A percentile compares a stretch with the other conserved stretches of the same genome.
phyloP scores from a whole-genome alignment of 495 filamentous ascomycete genomes.

The Coniosporium apollinis region DNA sequence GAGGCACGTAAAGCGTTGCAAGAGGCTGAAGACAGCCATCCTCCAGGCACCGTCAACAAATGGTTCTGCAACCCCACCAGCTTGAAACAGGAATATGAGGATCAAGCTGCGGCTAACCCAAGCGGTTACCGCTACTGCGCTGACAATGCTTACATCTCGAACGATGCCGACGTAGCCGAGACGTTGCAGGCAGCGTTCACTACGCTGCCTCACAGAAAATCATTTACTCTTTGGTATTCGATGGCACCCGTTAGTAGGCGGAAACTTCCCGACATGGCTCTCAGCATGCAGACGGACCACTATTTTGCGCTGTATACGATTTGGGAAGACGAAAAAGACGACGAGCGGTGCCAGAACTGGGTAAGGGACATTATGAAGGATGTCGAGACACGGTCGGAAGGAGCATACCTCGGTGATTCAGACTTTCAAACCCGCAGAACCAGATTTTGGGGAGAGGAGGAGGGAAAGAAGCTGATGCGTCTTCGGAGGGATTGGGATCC shows the following conservation, averaged over 20 bases:
- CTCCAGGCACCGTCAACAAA: slow-evolving; percentile 18
- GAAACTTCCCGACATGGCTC: slow-evolving; percentile 29
- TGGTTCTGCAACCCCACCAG: slow-evolving; percentile 24
- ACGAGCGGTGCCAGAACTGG: slow-evolving; percentile 26
- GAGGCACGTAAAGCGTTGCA: slow-evolving; percentile 22
- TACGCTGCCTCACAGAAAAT: slow-evolving; percentile 24
- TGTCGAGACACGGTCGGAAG: slow-evolving; percentile 23
- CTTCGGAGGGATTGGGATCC: slow-evolving; percentile 32
- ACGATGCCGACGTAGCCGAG: slow-evolving; percentile 25
- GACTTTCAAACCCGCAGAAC: slow-evolving; percentile 31
- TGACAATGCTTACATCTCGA: slow-evolving; percentile 34
- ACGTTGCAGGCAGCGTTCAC: slow-evolving; percentile 30
- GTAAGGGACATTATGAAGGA: slow-evolving; percentile 23
- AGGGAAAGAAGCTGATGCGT: slow-evolving; percentile 19
- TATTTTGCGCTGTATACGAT: slow-evolving; percentile 36
- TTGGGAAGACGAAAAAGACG: slow-evolving; percentile 31
- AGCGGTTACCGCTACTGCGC: slow-evolving; percentile 27
- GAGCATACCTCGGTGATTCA: slow-evolving; percentile 36
- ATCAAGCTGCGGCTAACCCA: slow-evolving; percentile 27
- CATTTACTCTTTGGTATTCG: slow-evolving; percentile 30
- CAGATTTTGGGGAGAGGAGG: slow-evolving; percentile 28
- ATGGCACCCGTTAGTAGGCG: slow-evolving; percentile 31
- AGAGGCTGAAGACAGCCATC: slow-evolving; percentile 21
- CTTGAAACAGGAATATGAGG: slow-evolving; percentile 24
- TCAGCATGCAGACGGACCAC: slow-evolving; percentile 35